A percentile compares a stretch with the other conserved stretches of the same genome.
phyloP scores from a whole-genome alignment of 2,329 filamentous ascomycete species.

The Bipolaris oryzae region DNA sequence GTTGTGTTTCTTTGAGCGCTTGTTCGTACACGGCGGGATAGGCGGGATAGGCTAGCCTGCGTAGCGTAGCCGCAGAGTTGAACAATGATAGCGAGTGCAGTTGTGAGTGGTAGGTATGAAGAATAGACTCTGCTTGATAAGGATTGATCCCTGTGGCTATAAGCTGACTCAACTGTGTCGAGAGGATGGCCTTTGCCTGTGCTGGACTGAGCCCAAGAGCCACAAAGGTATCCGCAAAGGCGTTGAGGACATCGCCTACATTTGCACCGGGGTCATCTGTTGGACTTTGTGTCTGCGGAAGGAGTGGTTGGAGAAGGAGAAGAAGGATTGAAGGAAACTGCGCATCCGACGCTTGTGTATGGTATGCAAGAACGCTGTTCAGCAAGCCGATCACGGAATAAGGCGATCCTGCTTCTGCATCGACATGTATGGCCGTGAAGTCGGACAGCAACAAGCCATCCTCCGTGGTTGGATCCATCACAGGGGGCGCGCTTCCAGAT shows the following conservation, averaged over 20 bases:
- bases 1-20: slow-evolving; percentile 59
- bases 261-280: slow-evolving; percentile 36
- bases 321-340: slow-evolving; percentile 57
- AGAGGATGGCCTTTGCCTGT: slow-evolving; percentile 51
- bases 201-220: slow-evolving; percentile 46
- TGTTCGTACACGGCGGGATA: slow-evolving; percentile 65
- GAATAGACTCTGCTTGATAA: slow-evolving; percentile 61
- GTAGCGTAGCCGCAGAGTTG: slow-evolving; percentile 62
- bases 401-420: slow-evolving; percentile 42
- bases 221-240: slow-evolving; percentile 50
- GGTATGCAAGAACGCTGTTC: slow-evolving; percentile 50
- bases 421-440: slow-evolving; percentile 43
- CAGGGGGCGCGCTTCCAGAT: slow-evolving; percentile 35
- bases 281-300: slow-evolving; percentile 51
- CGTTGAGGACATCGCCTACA: slow-evolving; percentile 40
- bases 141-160: slow-evolving; percentile 54
- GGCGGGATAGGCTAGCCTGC: slow-evolving; percentile 60
- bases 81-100: slow-evolving; percentile 55
- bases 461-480: slow-evolving; percentile 33
- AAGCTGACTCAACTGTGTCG: slow-evolving; percentile 48
- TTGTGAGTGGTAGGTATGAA: slow-evolving; percentile 63
- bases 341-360: slow-evolving; percentile 51
- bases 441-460: slow-evolving; percentile 45
- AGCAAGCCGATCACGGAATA: slow-evolving; percentile 53
- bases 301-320: slow-evolving; percentile 53